phyloP scores from a whole-genome alignment of 495 filamentous ascomycete genomes.

The Corynascus novoguineensis region DNA sequence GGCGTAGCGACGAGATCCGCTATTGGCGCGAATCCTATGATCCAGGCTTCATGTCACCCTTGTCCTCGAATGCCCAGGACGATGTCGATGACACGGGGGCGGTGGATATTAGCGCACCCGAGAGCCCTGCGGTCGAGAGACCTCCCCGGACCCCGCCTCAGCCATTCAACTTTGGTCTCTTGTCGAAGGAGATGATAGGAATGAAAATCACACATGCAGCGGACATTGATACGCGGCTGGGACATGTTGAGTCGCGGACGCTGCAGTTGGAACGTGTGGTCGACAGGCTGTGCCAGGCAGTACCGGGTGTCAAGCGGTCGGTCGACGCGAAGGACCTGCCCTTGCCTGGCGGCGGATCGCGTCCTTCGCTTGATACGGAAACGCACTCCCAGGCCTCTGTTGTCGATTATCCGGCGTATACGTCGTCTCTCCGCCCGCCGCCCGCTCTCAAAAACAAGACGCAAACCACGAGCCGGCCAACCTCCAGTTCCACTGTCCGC shows the following conservation, averaged over 20 bases:
- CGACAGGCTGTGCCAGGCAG: conserved; percentile 37
- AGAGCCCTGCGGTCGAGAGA: conserved; percentile 29
- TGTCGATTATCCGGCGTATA: conserved; percentile 36
- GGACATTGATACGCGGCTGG: conserved; percentile 46
- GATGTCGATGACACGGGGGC: conserved; percentile 36
- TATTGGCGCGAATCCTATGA: conserved; percentile 53
- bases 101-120: conserved; percentile 31
- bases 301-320: conserved; percentile 34
- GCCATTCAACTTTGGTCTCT: conserved; percentile 48
- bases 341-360: conserved; percentile 30
- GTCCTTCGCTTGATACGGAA: conserved; percentile 33
- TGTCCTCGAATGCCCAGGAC: conserved; percentile 41
- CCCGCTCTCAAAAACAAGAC: conserved; percentile 20
- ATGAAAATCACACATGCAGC: conserved; percentile 53
- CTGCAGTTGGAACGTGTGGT: conserved; percentile 46
- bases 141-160: conserved; percentile 41
- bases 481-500: conserved; percentile 39
- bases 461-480: conserved; percentile 24
- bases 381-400: conserved; percentile 35
- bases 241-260: conserved; percentile 40
- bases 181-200: conserved; percentile 40
- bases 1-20: conserved; percentile 53
- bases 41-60: conserved; percentile 41
- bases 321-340: conserved; percentile 23
- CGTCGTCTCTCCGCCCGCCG: conserved; percentile 33